phyloP scores from a whole-genome alignment of 169 alveolate genomes.

The Toxoplasma gondii region DNA sequence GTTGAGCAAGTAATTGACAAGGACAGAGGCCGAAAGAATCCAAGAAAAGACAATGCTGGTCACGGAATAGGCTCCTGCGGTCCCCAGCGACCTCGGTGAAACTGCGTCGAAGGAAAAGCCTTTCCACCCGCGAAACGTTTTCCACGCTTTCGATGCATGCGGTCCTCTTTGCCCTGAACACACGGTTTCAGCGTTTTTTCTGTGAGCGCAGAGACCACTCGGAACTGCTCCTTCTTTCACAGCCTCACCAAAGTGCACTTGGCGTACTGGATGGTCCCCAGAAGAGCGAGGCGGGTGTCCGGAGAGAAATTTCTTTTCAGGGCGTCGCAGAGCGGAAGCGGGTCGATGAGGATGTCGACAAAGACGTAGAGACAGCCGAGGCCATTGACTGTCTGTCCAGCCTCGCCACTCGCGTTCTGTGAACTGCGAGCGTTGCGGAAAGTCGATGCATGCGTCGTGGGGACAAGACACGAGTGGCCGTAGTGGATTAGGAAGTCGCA shows the following conservation, averaged over 20 bases:
- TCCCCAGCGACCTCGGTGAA: too few species aligned
- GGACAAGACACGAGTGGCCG: conserved; percentile 98
- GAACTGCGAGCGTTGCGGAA: neutral
- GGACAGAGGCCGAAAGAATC: too few species aligned
- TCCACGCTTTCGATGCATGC: too few species aligned
- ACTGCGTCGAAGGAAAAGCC: too few species aligned
- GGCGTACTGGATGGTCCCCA: conserved; percentile 91
- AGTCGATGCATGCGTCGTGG: conserved; percentile 75
- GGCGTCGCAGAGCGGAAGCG: conserved; percentile 88
- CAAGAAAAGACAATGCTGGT: too few species aligned
- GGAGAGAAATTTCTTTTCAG: conserved; percentile 77
- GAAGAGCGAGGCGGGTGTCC: conserved; percentile 79
- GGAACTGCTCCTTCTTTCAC: too few species aligned
- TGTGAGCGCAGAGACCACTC: too few species aligned
- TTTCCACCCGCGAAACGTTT: too few species aligned
- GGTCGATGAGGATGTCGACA: conserved; percentile 94
- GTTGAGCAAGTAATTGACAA: too few species aligned
- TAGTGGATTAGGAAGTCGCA: conserved; percentile 97
- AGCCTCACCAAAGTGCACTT: conserved; percentile 31
- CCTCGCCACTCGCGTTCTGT: neutral
- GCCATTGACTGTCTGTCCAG: conserved; percentile 50
- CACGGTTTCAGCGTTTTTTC: too few species aligned
- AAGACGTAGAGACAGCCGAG: conserved; percentile 93
- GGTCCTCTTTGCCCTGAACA: too few species aligned
- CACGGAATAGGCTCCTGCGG: too few species aligned